Percentiles rank a stretch among this genome's conserved stretches.
Evolutionary conservation across 805 yeast genomes (phyloP).

Genomic region (Hyphopichia homilentoma): DNA sequence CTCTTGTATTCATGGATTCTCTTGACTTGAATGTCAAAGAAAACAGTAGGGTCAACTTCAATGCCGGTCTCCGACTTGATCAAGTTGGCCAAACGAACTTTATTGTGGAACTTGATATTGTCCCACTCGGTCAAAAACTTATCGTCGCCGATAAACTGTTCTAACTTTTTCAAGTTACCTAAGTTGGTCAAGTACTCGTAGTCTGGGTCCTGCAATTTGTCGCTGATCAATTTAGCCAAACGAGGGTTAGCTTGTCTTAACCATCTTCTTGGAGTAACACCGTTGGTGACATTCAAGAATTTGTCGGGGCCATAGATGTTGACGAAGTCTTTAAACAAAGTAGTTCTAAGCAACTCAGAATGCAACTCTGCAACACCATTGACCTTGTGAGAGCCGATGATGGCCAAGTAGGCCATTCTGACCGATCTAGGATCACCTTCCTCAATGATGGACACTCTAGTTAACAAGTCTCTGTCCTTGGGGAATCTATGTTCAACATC

Average conservation of each 20-base stretch:
- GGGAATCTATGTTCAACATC: slow-evolving; percentile 76
- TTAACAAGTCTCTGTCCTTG: slow-evolving; percentile 58
- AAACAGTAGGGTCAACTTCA: slow-evolving; percentile 64
- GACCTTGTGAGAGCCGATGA: slow-evolving; percentile 88
- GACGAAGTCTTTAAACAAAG: slow-evolving; percentile 89
- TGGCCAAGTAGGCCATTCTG: slow-evolving; percentile 89
- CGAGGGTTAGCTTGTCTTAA: slow-evolving; percentile 88
- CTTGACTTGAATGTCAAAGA: slow-evolving; percentile 91
- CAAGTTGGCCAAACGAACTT: slow-evolving; percentile 60
- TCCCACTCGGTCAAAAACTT: slow-evolving; percentile 71
- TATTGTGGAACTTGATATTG: slow-evolving; percentile 65
- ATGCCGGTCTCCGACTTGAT: slow-evolving; percentile 63
- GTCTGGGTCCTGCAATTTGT: slow-evolving; percentile 60
- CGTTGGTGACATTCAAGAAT: slow-evolving; percentile 90
- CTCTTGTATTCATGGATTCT: slow-evolving; percentile 95
- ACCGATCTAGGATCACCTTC: slow-evolving; percentile 78
- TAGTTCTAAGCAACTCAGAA: slow-evolving; percentile 83
- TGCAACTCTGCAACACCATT: slow-evolving; percentile 96
- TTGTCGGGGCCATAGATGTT: slow-evolving; percentile 74
- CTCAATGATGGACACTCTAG: slow-evolving; percentile 79
- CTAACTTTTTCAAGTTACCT: slow-evolving; percentile 61
- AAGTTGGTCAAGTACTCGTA: slow-evolving; percentile 68
- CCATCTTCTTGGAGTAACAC: slow-evolving; percentile 97
- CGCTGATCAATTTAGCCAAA: slow-evolving; percentile 63
- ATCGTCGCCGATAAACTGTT: slow-evolving; percentile 61